Conservation (phyloP, 306 rosid genomes). For the Elaeagnus macrophylla region DNA sequence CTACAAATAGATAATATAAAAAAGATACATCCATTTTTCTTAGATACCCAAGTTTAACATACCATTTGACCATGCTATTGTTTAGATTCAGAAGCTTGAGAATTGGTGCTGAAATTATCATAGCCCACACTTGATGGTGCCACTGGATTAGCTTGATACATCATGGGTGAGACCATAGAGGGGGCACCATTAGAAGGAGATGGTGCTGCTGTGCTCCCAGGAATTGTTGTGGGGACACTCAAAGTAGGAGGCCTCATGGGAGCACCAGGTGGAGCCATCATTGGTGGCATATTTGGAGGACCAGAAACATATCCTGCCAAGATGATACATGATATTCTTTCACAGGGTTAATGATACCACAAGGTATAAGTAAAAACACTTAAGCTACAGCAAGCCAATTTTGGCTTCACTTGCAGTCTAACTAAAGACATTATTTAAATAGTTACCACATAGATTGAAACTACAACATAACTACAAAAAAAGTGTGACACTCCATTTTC, state of each 20-base stretch:
- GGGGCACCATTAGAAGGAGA: slow-evolving; percentile 30
- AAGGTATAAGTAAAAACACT: background rate
- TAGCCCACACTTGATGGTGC: slow-evolving; percentile 38
- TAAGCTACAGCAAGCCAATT: background rate
- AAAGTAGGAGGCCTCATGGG: slow-evolving; percentile 32
- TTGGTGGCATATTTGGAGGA: slow-evolving; percentile 35
- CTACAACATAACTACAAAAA: too few species aligned
- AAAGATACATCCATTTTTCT: background rate
- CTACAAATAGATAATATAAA: background rate
- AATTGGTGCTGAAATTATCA: slow-evolving; percentile 32
- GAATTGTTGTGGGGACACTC: slow-evolving; percentile 24
- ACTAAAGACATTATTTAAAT: too few species aligned
- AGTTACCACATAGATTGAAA: too few species aligned
- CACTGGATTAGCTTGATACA: slow-evolving; percentile 36
- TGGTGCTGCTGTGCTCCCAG: slow-evolving; percentile 28
- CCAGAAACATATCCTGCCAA: slow-evolving; percentile 24
- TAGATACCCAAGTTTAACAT: background rate
- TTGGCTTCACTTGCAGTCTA: too few species aligned
- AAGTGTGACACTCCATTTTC: background rate
- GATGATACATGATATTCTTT: background rate
- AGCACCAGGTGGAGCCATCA: slow-evolving; percentile 53
- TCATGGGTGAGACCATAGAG: slow-evolving; percentile 8
- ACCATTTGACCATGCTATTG: slow-evolving; percentile 23
- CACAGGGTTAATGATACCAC: background rate
- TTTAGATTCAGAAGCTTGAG: slow-evolving; percentile 32